Evolutionary conservation across 371 early-diverging fungal genomes (phyloP), one percentile per base, ranked within the genome.

Genomic region (Mortierella sp.): DNA sequence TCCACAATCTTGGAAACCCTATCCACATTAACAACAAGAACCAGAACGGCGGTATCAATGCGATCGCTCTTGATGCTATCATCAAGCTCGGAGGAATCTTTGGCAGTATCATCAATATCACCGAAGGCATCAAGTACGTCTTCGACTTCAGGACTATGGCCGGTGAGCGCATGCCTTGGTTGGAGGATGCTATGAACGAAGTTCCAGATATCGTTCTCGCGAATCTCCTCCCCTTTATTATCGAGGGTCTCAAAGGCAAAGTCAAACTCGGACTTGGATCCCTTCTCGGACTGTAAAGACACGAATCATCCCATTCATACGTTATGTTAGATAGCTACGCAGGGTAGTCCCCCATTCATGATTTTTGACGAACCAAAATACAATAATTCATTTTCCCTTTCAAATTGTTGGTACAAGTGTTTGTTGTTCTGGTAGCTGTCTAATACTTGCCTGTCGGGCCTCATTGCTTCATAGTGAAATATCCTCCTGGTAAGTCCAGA

Each of bases 81-180:
- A 27, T 72, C 47, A 68, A 73, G 66, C 58, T 70, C 52, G n/a
- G n/a, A n/a, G n/a, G n/a, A 65, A 23, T 38, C 47, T 76, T 59
- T 24, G 64, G 30, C 47, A 76, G 53, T 28, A n/a, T 70, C 23
- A 23, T 62, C 41, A 13, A 39, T 12, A 54, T 76, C 62, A 41
- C 64, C 6, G 42, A 38, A 39, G 61, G 38, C 66, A 61, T 68
- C 65, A n/a, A 56, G 30, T 78, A 57, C 38, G 50, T 60, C 30
- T 76, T 76, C 62, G 58, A 31, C 12, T 50, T 67, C 56, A 67
- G 39, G 31, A 71, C 65, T 1, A 63, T 61, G n/a, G 48, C 47
- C 23, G 79, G 64, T 14, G 62, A 65, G 34, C 58, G 61, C 54
- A 74, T 68, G 68, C 78, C 82, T 7, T 87, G 87, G 87, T 67